phyloP scores from a whole-genome alignment of 2,329 filamentous ascomycete species.

The Aspergillus ochraceoroseus region DNA sequence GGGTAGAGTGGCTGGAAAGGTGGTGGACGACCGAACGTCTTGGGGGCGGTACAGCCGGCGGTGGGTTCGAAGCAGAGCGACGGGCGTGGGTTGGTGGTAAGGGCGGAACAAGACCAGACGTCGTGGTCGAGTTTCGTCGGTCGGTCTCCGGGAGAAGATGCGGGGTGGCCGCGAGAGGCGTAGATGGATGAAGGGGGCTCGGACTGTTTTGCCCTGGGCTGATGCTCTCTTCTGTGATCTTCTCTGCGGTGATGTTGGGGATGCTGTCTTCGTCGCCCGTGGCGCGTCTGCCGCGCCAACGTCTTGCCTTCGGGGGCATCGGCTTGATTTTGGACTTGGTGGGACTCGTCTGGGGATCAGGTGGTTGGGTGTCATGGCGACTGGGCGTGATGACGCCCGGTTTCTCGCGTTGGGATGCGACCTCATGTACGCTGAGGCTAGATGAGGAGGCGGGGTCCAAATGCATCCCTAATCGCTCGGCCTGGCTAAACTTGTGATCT shows the following conservation, averaged over 20 bases:
- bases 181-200: constrained; percentile 9
- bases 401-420: constrained; percentile 75
- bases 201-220: constrained; percentile 13
- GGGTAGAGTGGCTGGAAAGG: constrained; percentile 28
- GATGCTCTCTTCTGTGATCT: constrained; percentile 25
- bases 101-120: constrained; percentile 25
- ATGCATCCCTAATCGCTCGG: constrained; percentile 59
- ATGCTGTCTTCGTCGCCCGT: constrained; percentile 31
- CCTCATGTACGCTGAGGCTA: constrained; percentile 68
- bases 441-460: constrained; percentile 66
- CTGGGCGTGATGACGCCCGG: constrained; percentile 78
- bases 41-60: constrained; percentile 42
- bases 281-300: constrained; percentile 39
- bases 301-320: constrained; percentile 42
- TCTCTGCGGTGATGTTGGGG: constrained; percentile 27
- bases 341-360: constrained; percentile 17
- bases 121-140: constrained; percentile 24
- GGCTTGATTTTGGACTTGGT: constrained; percentile 35
- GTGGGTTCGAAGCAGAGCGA: constrained; percentile 34
- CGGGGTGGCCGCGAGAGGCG: constrained; percentile 12
- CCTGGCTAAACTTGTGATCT: constrained; percentile 24
- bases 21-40: constrained; percentile 32
- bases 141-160: constrained; percentile 7
- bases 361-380: constrained; percentile 43
- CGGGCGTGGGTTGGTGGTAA: constrained; percentile 23